Conservation (phyloP, 2,329 filamentous ascomycete species). For the Aspergillus chevalieri region DNA sequence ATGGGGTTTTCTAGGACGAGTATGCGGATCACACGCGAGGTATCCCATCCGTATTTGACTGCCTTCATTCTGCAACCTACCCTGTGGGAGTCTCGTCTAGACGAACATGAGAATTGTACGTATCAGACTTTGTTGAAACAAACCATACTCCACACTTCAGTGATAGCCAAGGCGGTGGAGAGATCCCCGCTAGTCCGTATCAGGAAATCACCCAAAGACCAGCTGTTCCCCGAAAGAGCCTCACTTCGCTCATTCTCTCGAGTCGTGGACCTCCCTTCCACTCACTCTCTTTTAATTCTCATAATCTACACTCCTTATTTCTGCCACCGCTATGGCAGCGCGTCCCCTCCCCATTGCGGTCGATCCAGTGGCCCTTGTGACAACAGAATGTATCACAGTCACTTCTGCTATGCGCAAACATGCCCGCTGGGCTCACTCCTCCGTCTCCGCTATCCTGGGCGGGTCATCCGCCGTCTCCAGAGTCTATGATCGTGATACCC, state of each 20-base stretch:
- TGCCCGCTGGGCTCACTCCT: conserved; percentile 91
- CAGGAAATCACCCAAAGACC: neutral
- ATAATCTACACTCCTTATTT: conserved; percentile 16
- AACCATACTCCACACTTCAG: neutral
- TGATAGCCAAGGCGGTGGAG: neutral
- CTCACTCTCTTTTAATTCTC: conserved; percentile 14
- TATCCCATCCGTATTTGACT: no score
- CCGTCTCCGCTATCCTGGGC: conserved; percentile 89
- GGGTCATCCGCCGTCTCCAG: conserved; percentile 57
- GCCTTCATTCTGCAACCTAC: no score
- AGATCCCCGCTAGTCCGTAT: neutral
- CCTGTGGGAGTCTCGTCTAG: no score
- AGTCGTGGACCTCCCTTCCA: conserved; percentile 4
- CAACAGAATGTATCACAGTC: conserved; percentile 97
- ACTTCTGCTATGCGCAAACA: conserved; percentile 98
- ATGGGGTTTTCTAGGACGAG: no score
- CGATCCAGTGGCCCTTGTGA: conserved; percentile 85
- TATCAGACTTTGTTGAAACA: neutral
- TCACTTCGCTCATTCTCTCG: no score
- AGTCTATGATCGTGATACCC: conserved; percentile 36
- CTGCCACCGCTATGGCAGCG: conserved; percentile 22
- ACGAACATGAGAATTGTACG: neutral
- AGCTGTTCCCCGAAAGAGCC: neutral
- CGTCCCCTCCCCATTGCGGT: conserved; percentile 66
- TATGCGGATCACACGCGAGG: no score